Evolutionary conservation across 1,284 basidiomycete species (phyloP).

Genomic region (Heterobasidion irregulare): DNA sequence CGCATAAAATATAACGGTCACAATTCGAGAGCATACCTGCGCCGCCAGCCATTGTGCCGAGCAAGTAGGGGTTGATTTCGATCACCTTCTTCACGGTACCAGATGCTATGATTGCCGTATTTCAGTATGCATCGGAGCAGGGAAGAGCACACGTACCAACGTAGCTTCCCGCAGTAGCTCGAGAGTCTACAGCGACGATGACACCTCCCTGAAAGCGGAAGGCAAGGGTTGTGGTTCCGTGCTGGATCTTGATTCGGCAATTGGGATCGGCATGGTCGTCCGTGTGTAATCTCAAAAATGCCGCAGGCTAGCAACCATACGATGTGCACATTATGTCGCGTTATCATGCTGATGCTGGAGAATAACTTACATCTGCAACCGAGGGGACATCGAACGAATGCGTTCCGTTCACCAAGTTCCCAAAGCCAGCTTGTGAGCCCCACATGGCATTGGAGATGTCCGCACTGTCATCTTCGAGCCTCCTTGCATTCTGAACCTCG

Average conservation of each 20-base stretch:
- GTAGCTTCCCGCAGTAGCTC: conserved; percentile 96
- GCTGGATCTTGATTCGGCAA: conserved; percentile 96
- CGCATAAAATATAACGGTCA: conserved; percentile 1
- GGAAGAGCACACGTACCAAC: conserved; percentile 54
- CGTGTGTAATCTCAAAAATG: conserved; percentile 85
- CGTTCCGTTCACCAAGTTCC: conserved; percentile 53
- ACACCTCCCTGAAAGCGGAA: conserved; percentile 97
- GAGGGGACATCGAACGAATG: conserved; percentile 65
- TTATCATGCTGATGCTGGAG: conserved; percentile 1
- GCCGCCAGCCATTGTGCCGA: conserved; percentile 99
- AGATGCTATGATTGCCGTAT: conserved; percentile 47
- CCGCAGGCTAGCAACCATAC: conserved; percentile 58
- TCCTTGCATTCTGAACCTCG: conserved; percentile 44
- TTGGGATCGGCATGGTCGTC: conserved; percentile 90
- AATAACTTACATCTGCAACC: conserved; percentile 60
- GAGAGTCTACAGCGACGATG: conserved; percentile 95
- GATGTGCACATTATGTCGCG: conserved; percentile 4
- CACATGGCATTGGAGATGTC: conserved; percentile 60
- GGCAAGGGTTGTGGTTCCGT: conserved; percentile 97
- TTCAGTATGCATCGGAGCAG: conserved; percentile 1
- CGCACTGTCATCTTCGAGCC: conserved; percentile 54
- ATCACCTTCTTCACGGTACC: conserved; percentile 99
- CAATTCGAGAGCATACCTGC: conserved; percentile 45
- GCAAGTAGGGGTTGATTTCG: conserved; percentile 97
- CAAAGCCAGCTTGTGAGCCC: conserved; percentile 79